Conservation (phyloP, 257 asterid genomes). For the Perilla frutescens region DNA sequence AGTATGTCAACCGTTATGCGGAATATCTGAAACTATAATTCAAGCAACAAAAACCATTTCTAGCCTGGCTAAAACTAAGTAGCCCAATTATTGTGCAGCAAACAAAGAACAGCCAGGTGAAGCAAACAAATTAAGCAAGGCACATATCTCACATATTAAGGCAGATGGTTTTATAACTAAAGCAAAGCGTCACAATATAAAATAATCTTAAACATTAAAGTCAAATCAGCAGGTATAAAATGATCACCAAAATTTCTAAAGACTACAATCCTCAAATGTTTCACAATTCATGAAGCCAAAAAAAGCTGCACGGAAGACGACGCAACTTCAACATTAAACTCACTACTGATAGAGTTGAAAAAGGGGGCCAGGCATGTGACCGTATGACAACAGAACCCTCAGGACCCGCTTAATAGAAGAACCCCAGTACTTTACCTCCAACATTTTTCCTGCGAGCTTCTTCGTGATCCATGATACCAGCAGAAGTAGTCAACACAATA, state of each 20-base stretch:
- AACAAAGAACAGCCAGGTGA: too few species aligned
- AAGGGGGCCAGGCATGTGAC: not conserved
- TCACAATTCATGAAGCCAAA: slow-evolving; percentile 16
- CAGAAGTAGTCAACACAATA: slow-evolving; percentile 48
- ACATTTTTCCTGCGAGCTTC: slow-evolving; percentile 50
- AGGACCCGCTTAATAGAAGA: slow-evolving; percentile 38
- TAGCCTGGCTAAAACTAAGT: too few species aligned
- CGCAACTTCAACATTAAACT: slow-evolving; percentile 20
- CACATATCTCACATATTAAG: too few species aligned
- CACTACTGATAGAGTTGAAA: not conserved
- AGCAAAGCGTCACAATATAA: not conserved
- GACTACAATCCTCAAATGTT: slow-evolving; percentile 21
- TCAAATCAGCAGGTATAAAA: slow-evolving; percentile 9
- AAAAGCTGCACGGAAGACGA: not conserved
- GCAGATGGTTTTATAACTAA: too few species aligned
- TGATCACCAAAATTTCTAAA: slow-evolving; percentile 15
- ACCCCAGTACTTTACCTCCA: slow-evolving; percentile 50
- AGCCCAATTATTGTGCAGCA: too few species aligned
- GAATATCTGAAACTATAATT: too few species aligned
- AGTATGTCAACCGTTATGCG: too few species aligned
- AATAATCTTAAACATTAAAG: slow-evolving; percentile 12
- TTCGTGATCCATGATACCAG: slow-evolving; percentile 53
- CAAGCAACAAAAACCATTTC: too few species aligned
- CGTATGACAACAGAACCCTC: slow-evolving; percentile 4
- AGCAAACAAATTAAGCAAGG: too few species aligned